Evolutionary conservation across 2,329 filamentous ascomycete genomes (phyloP).

Genomic region (Paraphoma sp.): DNA sequence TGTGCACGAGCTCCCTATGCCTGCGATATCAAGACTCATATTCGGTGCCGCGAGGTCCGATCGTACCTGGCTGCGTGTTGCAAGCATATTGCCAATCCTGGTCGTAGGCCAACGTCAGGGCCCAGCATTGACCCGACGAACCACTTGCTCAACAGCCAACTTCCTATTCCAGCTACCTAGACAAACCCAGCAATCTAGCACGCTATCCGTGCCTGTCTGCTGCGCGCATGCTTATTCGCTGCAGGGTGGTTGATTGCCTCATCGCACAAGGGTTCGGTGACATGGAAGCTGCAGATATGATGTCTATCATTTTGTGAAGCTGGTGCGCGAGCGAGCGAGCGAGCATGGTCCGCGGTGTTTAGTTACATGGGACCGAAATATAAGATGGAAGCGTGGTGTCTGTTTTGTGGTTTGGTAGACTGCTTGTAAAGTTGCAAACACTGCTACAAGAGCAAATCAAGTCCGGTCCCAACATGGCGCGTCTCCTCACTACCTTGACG

Average conservation of each 20-base stretch:
- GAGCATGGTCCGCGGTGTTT: constrained; percentile 9
- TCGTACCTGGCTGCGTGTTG: too few relatives aligned
- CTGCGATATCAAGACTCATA: too few relatives aligned
- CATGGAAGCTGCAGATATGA: constrained; percentile 22
- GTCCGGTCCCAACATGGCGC: constrained; percentile 32
- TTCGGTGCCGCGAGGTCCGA: too few relatives aligned
- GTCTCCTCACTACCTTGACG: constrained; percentile 24
- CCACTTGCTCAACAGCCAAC: background rate
- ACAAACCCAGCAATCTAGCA: constrained; percentile 4
- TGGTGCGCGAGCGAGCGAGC: constrained; percentile 1
- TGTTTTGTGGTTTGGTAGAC: background rate
- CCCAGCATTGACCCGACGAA: too few relatives aligned
- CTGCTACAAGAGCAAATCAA: background rate
- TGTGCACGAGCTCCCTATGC: too few relatives aligned
- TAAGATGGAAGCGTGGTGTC: constrained; percentile 8
- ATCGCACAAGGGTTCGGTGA: constrained; percentile 13
- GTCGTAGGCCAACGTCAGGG: too few relatives aligned
- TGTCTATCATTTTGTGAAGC: constrained; percentile 14
- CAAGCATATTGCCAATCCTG: too few relatives aligned
- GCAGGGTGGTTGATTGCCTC: constrained; percentile 10
- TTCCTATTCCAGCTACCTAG: constrained; percentile 4
- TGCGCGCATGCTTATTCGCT: constrained; percentile 18
- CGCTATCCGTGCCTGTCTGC: constrained; percentile 5
- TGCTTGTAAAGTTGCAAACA: background rate
- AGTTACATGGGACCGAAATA: constrained; percentile 7